phyloP scores from a whole-genome alignment of 2,329 filamentous ascomycete species.

The Setomelanomma holmii region DNA sequence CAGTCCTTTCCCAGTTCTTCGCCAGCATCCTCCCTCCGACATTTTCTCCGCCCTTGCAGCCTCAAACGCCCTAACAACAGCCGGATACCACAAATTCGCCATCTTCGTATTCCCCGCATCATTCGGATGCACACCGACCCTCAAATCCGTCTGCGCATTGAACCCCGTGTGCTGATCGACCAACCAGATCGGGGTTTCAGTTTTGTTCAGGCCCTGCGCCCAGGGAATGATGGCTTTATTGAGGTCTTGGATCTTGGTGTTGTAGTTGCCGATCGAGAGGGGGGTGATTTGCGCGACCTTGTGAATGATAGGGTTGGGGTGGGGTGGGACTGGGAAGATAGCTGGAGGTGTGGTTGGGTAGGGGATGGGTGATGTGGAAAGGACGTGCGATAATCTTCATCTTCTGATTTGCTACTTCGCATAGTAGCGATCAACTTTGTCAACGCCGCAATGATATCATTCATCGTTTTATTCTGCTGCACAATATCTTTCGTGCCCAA shows the following conservation, averaged over 20 bases:
- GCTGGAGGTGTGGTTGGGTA: background rate
- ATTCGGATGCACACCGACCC: slow-evolving; percentile 53
- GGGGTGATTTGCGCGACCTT: slow-evolving; percentile 55
- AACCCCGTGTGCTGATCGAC: slow-evolving; percentile 54
- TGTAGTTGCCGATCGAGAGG: slow-evolving; percentile 38
- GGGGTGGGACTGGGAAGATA: background rate
- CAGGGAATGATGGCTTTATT: slow-evolving; percentile 51
- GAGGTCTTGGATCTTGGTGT: slow-evolving; percentile 48
- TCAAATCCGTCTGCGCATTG: slow-evolving; percentile 38
- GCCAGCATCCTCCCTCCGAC: too few species aligned
- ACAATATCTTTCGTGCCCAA: slow-evolving; percentile 55
- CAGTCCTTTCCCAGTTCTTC: too few species aligned
- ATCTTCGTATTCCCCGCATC: slow-evolving; percentile 52
- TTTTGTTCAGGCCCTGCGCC: slow-evolving; percentile 49
- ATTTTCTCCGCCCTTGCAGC: slow-evolving; percentile 25
- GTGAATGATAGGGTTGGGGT: too few species aligned
- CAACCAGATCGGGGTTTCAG: slow-evolving; percentile 51
- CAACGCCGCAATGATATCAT: slow-evolving; percentile 52
- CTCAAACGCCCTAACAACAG: slow-evolving; percentile 32
- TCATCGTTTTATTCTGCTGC: slow-evolving; percentile 43
- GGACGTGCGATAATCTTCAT: slow-evolving; percentile 54
- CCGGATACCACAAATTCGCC: slow-evolving; percentile 43
- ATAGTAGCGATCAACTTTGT: slow-evolving; percentile 50
- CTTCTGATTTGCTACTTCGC: slow-evolving; percentile 49
- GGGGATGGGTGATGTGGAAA: slow-evolving; percentile 4